A percentile compares a stretch with the other conserved stretches of the same genome.
Evolutionary conservation across 2,329 filamentous ascomycete genomes (phyloP).

Genomic region (Pyrenochaeta sp.): DNA sequence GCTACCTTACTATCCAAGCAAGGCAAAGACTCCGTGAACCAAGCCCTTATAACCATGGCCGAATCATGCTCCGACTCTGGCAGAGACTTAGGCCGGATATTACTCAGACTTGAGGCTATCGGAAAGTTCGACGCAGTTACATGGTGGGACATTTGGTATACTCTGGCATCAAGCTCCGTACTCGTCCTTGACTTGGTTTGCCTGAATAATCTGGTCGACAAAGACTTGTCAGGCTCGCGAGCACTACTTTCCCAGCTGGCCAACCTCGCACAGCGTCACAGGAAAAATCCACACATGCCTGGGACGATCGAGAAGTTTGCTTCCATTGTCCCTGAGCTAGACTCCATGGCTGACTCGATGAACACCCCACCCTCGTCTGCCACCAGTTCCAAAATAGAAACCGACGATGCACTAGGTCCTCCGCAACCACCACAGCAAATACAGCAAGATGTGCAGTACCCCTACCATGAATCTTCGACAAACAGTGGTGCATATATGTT

Average conservation of each 20-base stretch:
- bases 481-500: slow-evolving; percentile 43
- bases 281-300: slow-evolving; percentile 46
- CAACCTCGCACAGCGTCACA: slow-evolving; percentile 42
- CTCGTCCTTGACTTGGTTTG: slow-evolving; percentile 52
- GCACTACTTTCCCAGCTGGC: slow-evolving; percentile 47
- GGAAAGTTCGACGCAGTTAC: slow-evolving; percentile 52
- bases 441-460: slow-evolving; percentile 23
- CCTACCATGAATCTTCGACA: slow-evolving; percentile 32
- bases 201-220: slow-evolving; percentile 24
- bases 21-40: slow-evolving; percentile 35
- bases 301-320: slow-evolving; percentile 51
- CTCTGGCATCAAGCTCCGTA: slow-evolving; percentile 48
- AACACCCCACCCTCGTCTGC: slow-evolving; percentile 18
- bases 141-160: slow-evolving; percentile 55
- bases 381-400: slow-evolving; percentile 12
- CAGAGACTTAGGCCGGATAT: slow-evolving; percentile 41
- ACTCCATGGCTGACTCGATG: slow-evolving; percentile 44
- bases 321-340: slow-evolving; percentile 47
- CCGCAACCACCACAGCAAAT: slow-evolving; percentile 19
- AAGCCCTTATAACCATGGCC: slow-evolving; percentile 43
- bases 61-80: slow-evolving; percentile 52
- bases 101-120: slow-evolving; percentile 49
- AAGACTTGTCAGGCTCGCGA: slow-evolving; percentile 38
- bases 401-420: slow-evolving; percentile 5
- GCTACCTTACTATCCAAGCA: slow-evolving; percentile 43